Evolutionary conservation across 2,329 filamentous ascomycete genomes (phyloP).

Genomic region (Botrytis squamosa): DNA sequence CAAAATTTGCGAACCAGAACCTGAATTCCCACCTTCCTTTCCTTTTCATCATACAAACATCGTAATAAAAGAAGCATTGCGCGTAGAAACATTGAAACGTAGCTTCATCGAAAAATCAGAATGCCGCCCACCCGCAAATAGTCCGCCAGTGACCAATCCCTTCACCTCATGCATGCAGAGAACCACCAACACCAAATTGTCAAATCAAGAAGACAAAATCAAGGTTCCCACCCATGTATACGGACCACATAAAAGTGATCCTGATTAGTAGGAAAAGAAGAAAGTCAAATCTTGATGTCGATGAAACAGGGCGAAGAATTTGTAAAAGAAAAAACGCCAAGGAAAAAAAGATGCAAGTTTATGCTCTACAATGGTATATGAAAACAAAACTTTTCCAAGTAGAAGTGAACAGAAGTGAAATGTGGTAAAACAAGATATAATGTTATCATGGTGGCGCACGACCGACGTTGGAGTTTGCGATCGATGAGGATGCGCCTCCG

Average conservation of each 20-base stretch:
- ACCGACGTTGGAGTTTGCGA: conserved; percentile 24
- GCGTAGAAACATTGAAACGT: conserved; percentile 21
- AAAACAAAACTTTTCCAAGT: conserved; percentile 4
- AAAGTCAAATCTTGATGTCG: conserved; percentile 1
- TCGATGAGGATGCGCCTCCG: conserved; percentile 15
- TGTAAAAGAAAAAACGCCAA: background rate
- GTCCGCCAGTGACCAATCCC: conserved; percentile 17
- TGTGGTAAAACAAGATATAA: background rate
- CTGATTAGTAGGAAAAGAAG: conserved; percentile 6
- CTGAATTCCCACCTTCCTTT: background rate
- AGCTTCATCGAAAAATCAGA: conserved; percentile 20
- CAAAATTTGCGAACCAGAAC: conserved; percentile 11
- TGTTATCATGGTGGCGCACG: conserved; percentile 33
- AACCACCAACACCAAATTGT: conserved; percentile 21
- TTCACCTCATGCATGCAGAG: conserved; percentile 17
- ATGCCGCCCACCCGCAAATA: conserved; percentile 15
- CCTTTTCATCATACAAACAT: conserved; percentile 19
- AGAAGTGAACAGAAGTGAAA: conserved; percentile 5
- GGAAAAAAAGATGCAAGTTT: conserved; percentile 7
- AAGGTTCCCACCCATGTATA: conserved; percentile 10
- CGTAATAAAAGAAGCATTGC: conserved; percentile 19
- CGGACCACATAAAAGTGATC: background rate
- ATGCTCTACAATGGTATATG: conserved; percentile 16
- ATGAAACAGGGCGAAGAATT: background rate
- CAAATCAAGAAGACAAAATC: conserved; percentile 8